phyloP scores from a whole-genome alignment of 345 rosid genomes.

The Boechera retrofracta region DNA sequence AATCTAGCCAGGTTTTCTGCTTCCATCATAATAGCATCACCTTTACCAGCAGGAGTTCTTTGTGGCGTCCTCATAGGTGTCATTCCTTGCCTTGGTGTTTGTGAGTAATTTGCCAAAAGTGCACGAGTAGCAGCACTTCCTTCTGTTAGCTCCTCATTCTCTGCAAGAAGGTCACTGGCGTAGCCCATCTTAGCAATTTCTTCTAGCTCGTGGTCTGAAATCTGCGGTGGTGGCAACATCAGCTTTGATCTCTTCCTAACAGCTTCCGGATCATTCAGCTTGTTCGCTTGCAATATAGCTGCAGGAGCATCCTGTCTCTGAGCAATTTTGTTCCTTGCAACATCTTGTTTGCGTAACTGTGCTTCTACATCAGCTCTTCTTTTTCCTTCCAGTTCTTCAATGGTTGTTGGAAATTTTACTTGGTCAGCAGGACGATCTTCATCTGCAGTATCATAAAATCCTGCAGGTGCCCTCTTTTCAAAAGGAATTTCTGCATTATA shows the following conservation, averaged over 20 bases:
- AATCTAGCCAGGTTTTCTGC: conserved; percentile 96
- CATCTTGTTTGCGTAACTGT: conserved; percentile 84
- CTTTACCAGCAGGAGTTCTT: conserved; percentile 96
- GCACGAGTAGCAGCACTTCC: conserved; percentile 96
- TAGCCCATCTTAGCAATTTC: conserved; percentile 99
- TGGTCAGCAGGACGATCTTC: conserved; percentile 88
- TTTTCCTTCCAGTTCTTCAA: conserved; percentile 95
- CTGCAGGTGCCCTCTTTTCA: conserved; percentile 96
- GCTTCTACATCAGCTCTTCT: conserved; percentile 90
- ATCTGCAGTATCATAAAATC: conserved; percentile 85
- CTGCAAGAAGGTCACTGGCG: conserved; percentile 85
- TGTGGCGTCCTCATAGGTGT: conserved; percentile 93
- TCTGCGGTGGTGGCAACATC: conserved; percentile 99
- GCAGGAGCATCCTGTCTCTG: conserved; percentile 95
- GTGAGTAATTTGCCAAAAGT: conserved; percentile 90
- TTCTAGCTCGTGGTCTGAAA: conserved; percentile 91
- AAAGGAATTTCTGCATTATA: conserved; percentile 97
- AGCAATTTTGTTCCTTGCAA: conserved; percentile 86
- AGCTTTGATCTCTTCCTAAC: conserved; percentile 95
- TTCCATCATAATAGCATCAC: conserved; percentile 99
- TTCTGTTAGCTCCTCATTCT: conserved; percentile 81
- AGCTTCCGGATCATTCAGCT: conserved; percentile 93
- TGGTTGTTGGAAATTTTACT: conserved; percentile 84
- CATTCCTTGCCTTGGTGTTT: conserved; percentile 87
- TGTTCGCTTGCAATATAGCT: conserved; percentile 95